Evolutionary conservation across 768 basidiomycete species (phyloP).

Genomic region (Clitopilus passeckerianus): DNA sequence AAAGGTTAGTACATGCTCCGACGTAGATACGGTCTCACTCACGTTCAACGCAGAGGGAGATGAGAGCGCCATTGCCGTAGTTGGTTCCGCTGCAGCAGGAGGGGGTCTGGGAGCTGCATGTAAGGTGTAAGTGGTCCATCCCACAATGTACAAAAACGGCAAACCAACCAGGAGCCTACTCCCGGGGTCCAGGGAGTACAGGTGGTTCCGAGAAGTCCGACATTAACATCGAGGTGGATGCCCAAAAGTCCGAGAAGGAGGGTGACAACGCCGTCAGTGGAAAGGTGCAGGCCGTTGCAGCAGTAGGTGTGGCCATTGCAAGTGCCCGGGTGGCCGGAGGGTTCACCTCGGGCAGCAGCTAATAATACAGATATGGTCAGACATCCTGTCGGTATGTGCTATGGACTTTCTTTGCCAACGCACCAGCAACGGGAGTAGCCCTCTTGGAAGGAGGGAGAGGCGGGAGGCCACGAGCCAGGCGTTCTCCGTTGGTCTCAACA

Average conservation of each 20-base stretch:
- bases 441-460: slow-evolving; percentile 42
- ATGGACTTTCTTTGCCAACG: slow-evolving; percentile 5
- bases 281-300: slow-evolving; percentile 28
- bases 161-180: slow-evolving; percentile 26
- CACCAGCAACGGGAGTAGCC: slow-evolving; percentile 26
- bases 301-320: slow-evolving; percentile 43
- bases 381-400: too few species aligned
- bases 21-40: slow-evolving; percentile 12
- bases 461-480: slow-evolving; percentile 46
- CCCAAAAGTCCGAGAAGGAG: slow-evolving; percentile 25
- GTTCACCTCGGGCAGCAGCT: slow-evolving; percentile 30
- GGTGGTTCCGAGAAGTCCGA: slow-evolving; percentile 24
- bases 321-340: slow-evolving; percentile 26
- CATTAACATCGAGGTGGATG: slow-evolving; percentile 15
- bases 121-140: background rate
- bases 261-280: slow-evolving; percentile 8
- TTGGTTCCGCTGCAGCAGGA: slow-evolving; percentile 33
- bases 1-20: background rate
- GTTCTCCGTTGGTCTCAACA: slow-evolving; percentile 48
- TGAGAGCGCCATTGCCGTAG: slow-evolving; percentile 32
- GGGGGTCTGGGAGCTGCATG: slow-evolving; percentile 27
- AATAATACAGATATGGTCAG: background rate
- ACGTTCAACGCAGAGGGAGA: slow-evolving; percentile 38
- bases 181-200: slow-evolving; percentile 31
- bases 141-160: background rate